Conservation (phyloP, 208 protist genomes). For the Acanthamoeba rhysodes region DNA sequence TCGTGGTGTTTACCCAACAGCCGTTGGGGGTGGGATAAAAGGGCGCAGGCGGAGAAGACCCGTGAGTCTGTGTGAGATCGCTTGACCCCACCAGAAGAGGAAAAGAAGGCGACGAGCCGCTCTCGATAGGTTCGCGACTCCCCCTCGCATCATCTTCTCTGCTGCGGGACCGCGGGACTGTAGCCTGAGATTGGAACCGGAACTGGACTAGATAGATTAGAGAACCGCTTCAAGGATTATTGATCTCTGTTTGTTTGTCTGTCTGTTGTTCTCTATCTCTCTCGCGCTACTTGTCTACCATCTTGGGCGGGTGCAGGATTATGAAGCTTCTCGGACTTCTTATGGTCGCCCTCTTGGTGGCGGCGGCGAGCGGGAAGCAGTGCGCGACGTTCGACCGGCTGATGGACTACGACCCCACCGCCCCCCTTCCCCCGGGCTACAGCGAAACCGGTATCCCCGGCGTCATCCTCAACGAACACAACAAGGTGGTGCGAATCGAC, state of each 20-base stretch:
- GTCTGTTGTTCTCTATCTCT: not conserved
- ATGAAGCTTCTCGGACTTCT: not conserved
- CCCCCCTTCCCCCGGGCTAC: not conserved
- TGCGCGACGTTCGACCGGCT: constrained; percentile 16
- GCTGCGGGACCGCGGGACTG: no score
- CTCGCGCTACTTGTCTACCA: not conserved
- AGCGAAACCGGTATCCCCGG: constrained; percentile 33
- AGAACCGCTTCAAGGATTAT: no score
- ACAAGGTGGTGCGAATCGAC: constrained; percentile 31
- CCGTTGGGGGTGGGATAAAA: not conserved
- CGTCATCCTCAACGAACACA: constrained; percentile 54
- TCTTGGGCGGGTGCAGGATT: not conserved
- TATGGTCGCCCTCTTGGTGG: not conserved
- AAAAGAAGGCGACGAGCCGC: not conserved
- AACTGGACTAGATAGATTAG: not conserved
- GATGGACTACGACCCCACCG: not conserved
- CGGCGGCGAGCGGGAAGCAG: not conserved
- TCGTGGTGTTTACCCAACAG: not conserved
- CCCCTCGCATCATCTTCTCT: not conserved
- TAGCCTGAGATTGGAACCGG: no score
- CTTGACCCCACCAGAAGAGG: no score
- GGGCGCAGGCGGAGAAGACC: not conserved
- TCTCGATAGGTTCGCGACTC: not conserved
- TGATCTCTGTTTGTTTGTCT: not conserved
- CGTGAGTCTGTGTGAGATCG: no score